phyloP scores from a whole-genome alignment of 179 eudicot genomes.

The Beta macrorhiza region DNA sequence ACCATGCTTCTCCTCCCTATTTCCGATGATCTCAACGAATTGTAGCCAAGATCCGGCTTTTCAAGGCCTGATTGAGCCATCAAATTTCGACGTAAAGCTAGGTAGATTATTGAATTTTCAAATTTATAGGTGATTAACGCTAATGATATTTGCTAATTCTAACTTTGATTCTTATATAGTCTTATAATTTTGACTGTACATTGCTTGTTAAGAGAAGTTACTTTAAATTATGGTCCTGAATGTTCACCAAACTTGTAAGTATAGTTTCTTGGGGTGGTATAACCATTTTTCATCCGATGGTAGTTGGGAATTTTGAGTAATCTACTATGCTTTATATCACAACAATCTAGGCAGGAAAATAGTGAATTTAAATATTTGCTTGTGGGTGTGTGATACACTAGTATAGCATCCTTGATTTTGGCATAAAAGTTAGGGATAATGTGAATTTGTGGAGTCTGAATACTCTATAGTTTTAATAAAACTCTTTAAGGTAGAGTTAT shows the following conservation, averaged over 20 bases:
- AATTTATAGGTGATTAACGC: not conserved
- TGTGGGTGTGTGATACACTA: not conserved
- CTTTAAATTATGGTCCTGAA: not conserved
- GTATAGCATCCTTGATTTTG: not conserved
- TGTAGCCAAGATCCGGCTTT: slow-evolving; percentile 30
- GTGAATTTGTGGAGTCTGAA: too few relatives aligned
- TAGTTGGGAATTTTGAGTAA: slow-evolving; percentile 26
- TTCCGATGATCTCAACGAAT: slow-evolving; percentile 3
- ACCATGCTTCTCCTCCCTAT: slow-evolving; percentile 17
- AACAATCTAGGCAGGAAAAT: not conserved
- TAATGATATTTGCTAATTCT: slow-evolving; percentile 4
- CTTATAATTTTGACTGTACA: not conserved
- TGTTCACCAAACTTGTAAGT: slow-evolving; percentile 11
- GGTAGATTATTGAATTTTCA: not conserved
- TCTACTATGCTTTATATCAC: slow-evolving; percentile 1
- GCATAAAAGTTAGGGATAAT: not conserved
- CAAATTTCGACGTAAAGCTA: not conserved
- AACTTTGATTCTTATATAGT: not conserved
- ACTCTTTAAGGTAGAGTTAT: too few relatives aligned
- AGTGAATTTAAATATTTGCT: not conserved
- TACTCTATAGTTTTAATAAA: too few relatives aligned
- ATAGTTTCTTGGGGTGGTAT: slow-evolving; percentile 30
- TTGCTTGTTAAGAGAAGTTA: slow-evolving; percentile 2
- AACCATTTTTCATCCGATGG: slow-evolving; percentile 22
- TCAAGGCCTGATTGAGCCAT: slow-evolving; percentile 30